Conservation (phyloP, 148 eudicot species). For the Silene uniflora region DNA sequence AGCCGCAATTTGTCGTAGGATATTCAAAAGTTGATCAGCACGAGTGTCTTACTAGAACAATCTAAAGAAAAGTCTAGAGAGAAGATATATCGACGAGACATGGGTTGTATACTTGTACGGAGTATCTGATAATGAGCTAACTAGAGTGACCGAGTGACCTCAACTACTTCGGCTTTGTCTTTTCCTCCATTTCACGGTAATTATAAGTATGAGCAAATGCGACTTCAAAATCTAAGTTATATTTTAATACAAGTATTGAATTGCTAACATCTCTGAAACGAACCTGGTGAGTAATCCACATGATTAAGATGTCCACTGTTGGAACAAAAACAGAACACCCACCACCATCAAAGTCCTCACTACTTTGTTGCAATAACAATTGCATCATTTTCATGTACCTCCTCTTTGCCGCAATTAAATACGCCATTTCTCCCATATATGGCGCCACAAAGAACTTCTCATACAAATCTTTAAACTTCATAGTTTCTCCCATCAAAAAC, state of each 20-base stretch:
- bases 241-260: background rate
- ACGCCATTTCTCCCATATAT: conserved; percentile 51
- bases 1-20: too few relatives aligned
- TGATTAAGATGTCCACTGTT: conserved; percentile 60
- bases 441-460: conserved; percentile 39
- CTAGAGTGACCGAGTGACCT: background rate
- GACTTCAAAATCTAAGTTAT: background rate
- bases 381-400: conserved; percentile 54
- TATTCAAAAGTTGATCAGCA: too few relatives aligned
- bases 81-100: background rate
- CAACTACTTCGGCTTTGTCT: background rate
- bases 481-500: conserved; percentile 29
- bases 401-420: conserved; percentile 56
- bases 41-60: too few relatives aligned
- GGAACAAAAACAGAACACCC: conserved; percentile 46
- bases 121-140: background rate
- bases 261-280: conserved; percentile 10
- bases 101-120: background rate
- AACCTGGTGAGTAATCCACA: conserved; percentile 81
- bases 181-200: background rate
- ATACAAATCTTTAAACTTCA: conserved; percentile 43
- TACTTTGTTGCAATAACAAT: conserved; percentile 29
- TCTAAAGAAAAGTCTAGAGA: background rate
- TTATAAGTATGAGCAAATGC: background rate
- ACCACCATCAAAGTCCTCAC: conserved; percentile 28